Evolutionary conservation across 495 filamentous ascomycete species (phyloP).

Genomic region (Podospora sp.): DNA sequence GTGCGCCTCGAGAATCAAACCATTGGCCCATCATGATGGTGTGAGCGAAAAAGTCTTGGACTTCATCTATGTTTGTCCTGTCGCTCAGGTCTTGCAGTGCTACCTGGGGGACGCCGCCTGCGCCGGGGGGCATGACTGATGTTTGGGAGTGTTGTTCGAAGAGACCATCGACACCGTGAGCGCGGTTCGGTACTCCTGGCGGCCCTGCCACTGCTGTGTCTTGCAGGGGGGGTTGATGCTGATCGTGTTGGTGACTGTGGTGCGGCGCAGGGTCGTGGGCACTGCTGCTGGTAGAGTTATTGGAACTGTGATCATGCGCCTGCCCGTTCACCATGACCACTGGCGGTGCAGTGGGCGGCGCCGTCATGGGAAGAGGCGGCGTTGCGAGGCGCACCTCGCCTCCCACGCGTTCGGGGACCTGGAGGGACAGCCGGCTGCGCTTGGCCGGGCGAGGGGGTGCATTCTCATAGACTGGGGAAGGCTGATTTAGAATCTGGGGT

Average conservation of each 20-base stretch:
- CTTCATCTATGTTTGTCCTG: constrained; percentile 49
- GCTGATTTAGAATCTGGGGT: constrained; percentile 29
- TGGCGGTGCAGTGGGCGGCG: constrained; percentile 27
- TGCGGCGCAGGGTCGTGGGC: not conserved
- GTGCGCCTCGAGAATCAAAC: constrained; percentile 42
- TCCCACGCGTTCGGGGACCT: constrained; percentile 76
- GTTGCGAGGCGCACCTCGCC: constrained; percentile 78
- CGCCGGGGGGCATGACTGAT: not conserved
- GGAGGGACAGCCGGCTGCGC: constrained; percentile 68
- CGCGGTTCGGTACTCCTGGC: not conserved
- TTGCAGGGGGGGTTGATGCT: not conserved
- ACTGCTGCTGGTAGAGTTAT: constrained; percentile 35
- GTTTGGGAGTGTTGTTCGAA: constrained; percentile 21
- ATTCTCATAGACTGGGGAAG: constrained; percentile 32
- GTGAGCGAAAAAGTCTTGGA: constrained; percentile 50
- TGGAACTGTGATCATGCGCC: not conserved
- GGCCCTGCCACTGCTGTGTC: not conserved
- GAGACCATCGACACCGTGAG: constrained; percentile 9
- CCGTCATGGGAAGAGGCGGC: constrained; percentile 51
- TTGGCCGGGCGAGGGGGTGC: constrained; percentile 41
- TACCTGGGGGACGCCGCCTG: constrained; percentile 4
- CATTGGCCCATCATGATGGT: constrained; percentile 46
- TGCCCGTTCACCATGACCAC: constrained; percentile 68
- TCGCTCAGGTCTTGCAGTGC: constrained; percentile 40
- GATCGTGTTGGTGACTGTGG: not conserved